Evolutionary conservation across 2,329 filamentous ascomycete genomes (phyloP), one percentile per base, ranked within the genome.

Genomic region (Exophiala sideris): DNA sequence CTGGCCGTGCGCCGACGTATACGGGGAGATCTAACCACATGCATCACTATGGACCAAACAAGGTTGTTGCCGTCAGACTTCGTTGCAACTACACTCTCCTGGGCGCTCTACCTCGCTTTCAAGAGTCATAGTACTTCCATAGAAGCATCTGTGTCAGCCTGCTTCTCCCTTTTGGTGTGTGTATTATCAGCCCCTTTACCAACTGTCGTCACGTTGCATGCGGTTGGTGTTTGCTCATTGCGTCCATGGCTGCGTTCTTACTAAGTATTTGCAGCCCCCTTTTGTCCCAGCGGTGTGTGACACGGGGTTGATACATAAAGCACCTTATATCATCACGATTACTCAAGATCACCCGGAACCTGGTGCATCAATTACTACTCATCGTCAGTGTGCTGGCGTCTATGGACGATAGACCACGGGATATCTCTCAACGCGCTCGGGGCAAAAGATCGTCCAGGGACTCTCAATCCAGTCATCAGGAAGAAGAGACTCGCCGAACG

Each of bases 321-420:
- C 42, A 51, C 47, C 46, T 59, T 59, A 57, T 59, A 59, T 59
- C 54, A 59, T 54, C 54, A 54, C 44, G 57, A 52, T 59, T 57
- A 59, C 50, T 57, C 53, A 59, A 57, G 36, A 6, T 39, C 44
- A 40, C 47, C 41, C 45, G 45, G 12, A 34, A 21, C 38, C 21
- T 32, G 38, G 18, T 24, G 21, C 35, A 33, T 33, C 40, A 14
- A 32, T 39, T 32, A 35, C 48, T n/a, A 51, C 10, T 34, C 41
- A 29, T 29, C 24, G 4, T 29, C 24, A 29, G 45, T 52, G 29
- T 47, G 14, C 45, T 48, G 48, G 20, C 35, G 46, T 52, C 45
- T 55, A 58, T 58, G 56, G 52, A 58, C 56, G 48, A 58, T 39
- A 44, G 34, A 18, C 41, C 44, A 39, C 36, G 48, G 18, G 29